These are phyloP conservation scores for Globisporangium cystogenes DNA, from an alignment of 352 stramenopile genomes.

Conservation along the genomic window DNA sequence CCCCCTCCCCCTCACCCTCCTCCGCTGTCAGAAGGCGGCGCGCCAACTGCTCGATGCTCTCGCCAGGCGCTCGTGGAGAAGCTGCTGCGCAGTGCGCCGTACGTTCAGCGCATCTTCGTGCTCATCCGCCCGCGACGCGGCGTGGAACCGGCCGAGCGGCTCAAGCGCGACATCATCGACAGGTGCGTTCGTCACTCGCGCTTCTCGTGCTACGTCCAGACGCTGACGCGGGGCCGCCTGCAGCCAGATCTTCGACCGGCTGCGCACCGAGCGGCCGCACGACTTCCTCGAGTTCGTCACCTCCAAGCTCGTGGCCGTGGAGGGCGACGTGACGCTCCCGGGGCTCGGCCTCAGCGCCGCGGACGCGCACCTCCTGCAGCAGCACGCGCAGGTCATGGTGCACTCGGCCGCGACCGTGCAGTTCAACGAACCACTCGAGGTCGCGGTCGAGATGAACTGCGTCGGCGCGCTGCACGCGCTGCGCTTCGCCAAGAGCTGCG, in stretches of 20 bases:
- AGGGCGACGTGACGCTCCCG: conserved; percentile 63
- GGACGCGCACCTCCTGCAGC: conserved; percentile 37
- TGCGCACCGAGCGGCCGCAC: conserved; percentile 35
- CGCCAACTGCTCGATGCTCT: not conserved
- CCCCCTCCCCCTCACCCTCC: not conserved
- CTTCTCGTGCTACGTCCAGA: not conserved
- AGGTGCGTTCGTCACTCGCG: conserved; percentile 17
- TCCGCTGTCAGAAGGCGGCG: not conserved
- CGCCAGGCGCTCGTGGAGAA: conserved; percentile 74
- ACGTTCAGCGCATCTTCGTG: conserved; percentile 64
- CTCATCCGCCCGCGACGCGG: conserved; percentile 79
- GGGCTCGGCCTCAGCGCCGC: conserved; percentile 45
- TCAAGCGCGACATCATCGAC: conserved; percentile 73
- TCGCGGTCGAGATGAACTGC: conserved; percentile 85
- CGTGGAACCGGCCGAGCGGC: conserved; percentile 32
- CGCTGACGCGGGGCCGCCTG: not conserved
- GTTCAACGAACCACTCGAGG: conserved; percentile 85
- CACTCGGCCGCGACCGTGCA: conserved; percentile 85
- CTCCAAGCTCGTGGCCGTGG: conserved; percentile 56
- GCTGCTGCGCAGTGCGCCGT: conserved; percentile 55
- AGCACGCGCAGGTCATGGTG: conserved; percentile 60
- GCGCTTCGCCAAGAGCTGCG: conserved; percentile 53
- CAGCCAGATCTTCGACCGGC: conserved; percentile 68
- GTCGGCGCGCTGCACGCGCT: conserved; percentile 59
- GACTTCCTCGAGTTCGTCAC: conserved; percentile 47